phyloP scores from a whole-genome alignment of 805 yeast genomes.

The Zygotorulaspora chibaensis region DNA sequence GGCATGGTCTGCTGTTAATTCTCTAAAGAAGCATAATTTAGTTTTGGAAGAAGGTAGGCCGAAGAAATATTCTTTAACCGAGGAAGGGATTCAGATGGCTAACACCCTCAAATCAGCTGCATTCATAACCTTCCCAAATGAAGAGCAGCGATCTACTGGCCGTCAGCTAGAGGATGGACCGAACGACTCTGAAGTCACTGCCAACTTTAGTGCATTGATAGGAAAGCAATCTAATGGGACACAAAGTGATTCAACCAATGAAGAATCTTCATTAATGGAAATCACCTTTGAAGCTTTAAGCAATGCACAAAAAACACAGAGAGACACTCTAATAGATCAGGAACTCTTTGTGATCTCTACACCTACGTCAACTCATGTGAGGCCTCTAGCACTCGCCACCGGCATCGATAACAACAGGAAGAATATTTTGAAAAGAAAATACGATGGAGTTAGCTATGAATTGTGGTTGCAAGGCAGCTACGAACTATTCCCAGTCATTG shows the following conservation, averaged over 20 bases:
- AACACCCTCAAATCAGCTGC: slow-evolving; percentile 48
- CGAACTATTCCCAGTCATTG: slow-evolving; percentile 61
- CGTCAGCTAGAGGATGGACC: slow-evolving; percentile 5
- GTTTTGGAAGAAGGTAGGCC: slow-evolving; percentile 57
- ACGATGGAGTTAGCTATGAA: slow-evolving; percentile 28
- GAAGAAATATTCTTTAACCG: slow-evolving; percentile 57
- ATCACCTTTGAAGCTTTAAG: slow-evolving; percentile 15
- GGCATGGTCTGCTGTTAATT: slow-evolving; percentile 71
- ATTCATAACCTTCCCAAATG: slow-evolving; percentile 30
- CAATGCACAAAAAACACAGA: slow-evolving; percentile 3
- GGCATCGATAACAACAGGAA: not conserved
- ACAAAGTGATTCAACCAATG: not conserved
- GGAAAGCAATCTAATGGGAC: not conserved
- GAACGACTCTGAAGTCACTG: slow-evolving; percentile 17
- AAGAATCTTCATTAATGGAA: slow-evolving; percentile 16
- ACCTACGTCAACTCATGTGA: slow-evolving; percentile 2
- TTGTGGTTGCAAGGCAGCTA: slow-evolving; percentile 61
- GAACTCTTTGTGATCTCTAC: slow-evolving; percentile 6
- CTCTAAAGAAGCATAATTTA: slow-evolving; percentile 55
- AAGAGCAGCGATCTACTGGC: slow-evolving; percentile 9
- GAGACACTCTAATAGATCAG: not conserved
- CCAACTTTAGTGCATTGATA: slow-evolving; percentile 20
- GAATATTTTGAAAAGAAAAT: slow-evolving; percentile 20
- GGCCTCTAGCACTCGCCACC: no score
- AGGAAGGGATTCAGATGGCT: slow-evolving; percentile 64